A percentile compares a stretch with the other conserved stretches of the same genome.
These are phyloP conservation scores for Puccinia brachypodii DNA, from an alignment of 1,284 basidiomycete species.

Conservation along the genomic window DNA sequence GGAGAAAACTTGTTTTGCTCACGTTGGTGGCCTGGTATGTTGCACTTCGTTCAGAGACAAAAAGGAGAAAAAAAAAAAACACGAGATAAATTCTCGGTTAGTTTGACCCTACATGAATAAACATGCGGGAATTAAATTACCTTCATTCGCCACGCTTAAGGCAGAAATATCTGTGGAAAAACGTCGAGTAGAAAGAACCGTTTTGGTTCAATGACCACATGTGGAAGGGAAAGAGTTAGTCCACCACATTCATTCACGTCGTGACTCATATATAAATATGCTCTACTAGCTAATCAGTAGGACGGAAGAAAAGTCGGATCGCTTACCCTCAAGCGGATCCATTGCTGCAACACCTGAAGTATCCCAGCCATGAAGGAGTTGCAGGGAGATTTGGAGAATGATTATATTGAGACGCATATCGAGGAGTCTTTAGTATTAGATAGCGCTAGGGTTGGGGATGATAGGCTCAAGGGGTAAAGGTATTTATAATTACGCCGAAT, in stretches of 20 bases:
- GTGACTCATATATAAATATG: not conserved
- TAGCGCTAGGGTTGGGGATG: too few relatives aligned
- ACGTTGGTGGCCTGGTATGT: too few relatives aligned
- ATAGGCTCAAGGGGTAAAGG: too few relatives aligned
- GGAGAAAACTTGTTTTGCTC: not conserved
- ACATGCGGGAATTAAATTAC: not conserved
- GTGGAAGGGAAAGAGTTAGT: not conserved
- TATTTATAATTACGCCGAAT: too few relatives aligned
- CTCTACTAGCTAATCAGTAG: not conserved
- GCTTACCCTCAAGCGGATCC: not conserved
- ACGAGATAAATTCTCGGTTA: not conserved
- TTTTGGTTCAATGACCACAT: not conserved
- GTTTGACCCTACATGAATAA: not conserved
- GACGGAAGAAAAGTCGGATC: not conserved
- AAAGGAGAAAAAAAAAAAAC: too few relatives aligned
- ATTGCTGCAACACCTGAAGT: not conserved
- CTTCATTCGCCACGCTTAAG: not conserved
- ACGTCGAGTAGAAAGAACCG: not conserved
- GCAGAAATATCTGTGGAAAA: not conserved
- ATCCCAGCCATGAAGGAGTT: not conserved
- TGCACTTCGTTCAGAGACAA: too few relatives aligned
- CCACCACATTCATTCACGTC: not conserved
- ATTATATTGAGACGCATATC: not conserved
- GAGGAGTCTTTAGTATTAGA: too few relatives aligned
- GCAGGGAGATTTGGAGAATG: not conserved